phyloP scores from a whole-genome alignment of 2,329 filamentous ascomycete genomes.

The Ophiostoma pallidulum region DNA sequence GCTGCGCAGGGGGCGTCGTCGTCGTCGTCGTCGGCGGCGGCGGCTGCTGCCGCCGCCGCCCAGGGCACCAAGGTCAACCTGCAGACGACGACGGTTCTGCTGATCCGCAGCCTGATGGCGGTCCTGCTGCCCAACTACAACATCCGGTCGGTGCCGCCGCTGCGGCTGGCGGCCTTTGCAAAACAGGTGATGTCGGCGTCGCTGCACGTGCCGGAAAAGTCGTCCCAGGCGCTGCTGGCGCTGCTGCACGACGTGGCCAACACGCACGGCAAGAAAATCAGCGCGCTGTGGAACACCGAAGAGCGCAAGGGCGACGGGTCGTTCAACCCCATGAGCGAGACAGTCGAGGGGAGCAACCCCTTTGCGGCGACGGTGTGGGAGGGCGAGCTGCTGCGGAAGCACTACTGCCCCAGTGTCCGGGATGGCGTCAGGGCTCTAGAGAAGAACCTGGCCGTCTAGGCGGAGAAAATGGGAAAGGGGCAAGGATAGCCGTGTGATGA shows the following conservation, averaged over 20 bases:
- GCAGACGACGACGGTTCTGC: constrained; percentile 85
- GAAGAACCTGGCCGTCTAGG: constrained; percentile 42
- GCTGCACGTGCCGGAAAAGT: constrained; percentile 86
- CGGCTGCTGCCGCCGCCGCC: constrained; percentile 10
- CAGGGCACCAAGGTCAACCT: constrained; percentile 68
- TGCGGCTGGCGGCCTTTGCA: constrained; percentile 81
- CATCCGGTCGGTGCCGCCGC: constrained; percentile 65
- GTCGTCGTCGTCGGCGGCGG: constrained; percentile 14
- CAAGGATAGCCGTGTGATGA: too few species aligned
- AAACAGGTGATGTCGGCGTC: constrained; percentile 80
- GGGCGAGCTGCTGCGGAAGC: constrained; percentile 71
- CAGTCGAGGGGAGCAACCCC: constrained; percentile 79
- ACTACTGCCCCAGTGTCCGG: constrained; percentile 80
- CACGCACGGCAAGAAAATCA: constrained; percentile 72
- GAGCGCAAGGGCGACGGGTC: constrained; percentile 85
- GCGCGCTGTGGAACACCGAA: constrained; percentile 86
- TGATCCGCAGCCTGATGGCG: constrained; percentile 76
- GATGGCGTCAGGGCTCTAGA: constrained; percentile 63
- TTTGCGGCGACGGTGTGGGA: constrained; percentile 91
- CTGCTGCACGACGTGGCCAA: constrained; percentile 70
- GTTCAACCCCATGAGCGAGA: constrained; percentile 63
- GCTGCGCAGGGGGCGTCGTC: constrained; percentile 14
- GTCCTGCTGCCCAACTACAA: constrained; percentile 69
- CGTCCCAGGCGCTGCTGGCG: constrained; percentile 66
- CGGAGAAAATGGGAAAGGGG: too few species aligned